Evolutionary conservation across 2,329 filamentous ascomycete genomes (phyloP).

Genomic region (Penicillium sp.): DNA sequence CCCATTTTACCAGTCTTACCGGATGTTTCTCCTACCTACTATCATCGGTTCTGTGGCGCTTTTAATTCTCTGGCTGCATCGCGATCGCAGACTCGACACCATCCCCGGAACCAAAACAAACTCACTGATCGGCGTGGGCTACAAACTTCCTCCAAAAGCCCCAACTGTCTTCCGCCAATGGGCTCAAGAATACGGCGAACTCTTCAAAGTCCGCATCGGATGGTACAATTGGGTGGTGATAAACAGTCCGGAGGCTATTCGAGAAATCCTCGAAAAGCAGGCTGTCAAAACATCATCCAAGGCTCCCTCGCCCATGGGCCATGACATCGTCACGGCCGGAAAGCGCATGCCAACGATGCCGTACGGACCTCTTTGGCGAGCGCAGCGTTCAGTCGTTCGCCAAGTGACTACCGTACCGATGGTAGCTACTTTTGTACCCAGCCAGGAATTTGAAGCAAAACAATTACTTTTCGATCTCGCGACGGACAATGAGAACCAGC

Average conservation of each 20-base stretch:
- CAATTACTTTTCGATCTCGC: constrained; percentile 47
- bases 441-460: constrained; percentile 50
- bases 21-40: too few relatives aligned
- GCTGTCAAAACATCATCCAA: constrained; percentile 3
- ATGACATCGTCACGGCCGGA: background rate
- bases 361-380: constrained; percentile 1
- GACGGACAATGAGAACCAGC: constrained; percentile 32
- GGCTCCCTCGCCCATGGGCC: background rate
- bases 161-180: background rate
- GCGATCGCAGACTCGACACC: constrained; percentile 1
- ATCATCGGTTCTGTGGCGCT: too few relatives aligned
- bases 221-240: constrained; percentile 2
- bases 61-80: background rate
- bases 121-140: background rate
- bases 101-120: background rate
- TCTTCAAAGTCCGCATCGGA: constrained; percentile 5
- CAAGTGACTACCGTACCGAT: constrained; percentile 2
- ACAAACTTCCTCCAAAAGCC: constrained; percentile 1
- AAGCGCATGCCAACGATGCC: constrained; percentile 3
- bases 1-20: too few relatives aligned
- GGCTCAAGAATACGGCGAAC: constrained; percentile 4
- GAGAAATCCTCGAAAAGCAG: constrained; percentile 10
- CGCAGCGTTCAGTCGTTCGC: background rate
- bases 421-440: constrained; percentile 39
- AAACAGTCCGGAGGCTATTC: constrained; percentile 5